Evolutionary conservation across 441 rosid species (phyloP), one percentile per base, ranked within the genome.

Genomic region (Pelargonium myrrhifolium): DNA sequence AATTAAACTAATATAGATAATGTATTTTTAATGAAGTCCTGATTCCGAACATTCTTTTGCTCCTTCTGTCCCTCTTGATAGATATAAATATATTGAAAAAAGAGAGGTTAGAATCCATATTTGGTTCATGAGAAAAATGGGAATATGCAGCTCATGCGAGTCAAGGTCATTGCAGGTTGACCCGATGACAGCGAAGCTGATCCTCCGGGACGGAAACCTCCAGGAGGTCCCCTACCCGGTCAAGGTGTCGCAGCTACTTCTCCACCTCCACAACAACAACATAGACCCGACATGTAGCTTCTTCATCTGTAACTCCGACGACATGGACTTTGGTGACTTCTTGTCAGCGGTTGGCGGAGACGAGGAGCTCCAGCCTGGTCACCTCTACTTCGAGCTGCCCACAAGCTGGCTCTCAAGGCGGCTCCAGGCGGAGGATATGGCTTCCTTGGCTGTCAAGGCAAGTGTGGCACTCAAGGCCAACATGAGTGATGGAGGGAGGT

Each of bases 371-470:
- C 76, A 69, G 60, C 69, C 69, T n/a, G 87, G 80, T 31, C 74
- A 68, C 65, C 80, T 86, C 37, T 84, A 86, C 62, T 86, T 86
- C 47, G 79, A 72, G 15, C 68, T 86, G 75, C 88, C 87, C 15
- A 42, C 78, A 39, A 67, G 66, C 71, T 66, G 72, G 77, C 53
- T 81, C 20, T 35, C 76, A 1, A 70, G 65, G 43, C 77, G 69
- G 3, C 77, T 83, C 4, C 43, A 31, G 28, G 71, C 72, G 0
- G 78, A 70, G 58, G 76, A 78, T 31, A 84, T 86, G 85, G 84
- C 79, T 63, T 75, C 83, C 69, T 80, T 86, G 75, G 87, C 82
- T 3, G 79, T 77, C 51, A 82, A 73, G 75, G 91, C 91, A 65
- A 78, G 80, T 72, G 60, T 66, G 56, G 91, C 87, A 40, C 72